Base-by-base conservation (phyloP, 1,139 yeast genomes). In the Diutina ranongensis region DNA sequence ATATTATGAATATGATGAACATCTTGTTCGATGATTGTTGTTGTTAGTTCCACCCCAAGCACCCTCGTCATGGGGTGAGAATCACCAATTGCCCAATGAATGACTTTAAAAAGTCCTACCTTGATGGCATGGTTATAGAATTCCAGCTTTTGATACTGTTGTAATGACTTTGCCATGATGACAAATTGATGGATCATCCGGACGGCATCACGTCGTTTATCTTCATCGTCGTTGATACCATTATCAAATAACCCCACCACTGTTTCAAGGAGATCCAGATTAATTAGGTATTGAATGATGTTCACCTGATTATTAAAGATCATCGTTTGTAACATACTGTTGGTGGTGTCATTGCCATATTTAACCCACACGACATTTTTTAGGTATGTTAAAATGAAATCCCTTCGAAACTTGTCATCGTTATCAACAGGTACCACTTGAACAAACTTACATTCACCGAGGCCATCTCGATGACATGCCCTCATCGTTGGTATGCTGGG, bases 341-440 rank as follows among this genome's bases (percentile, higher is more conserved):
- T 76, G 3, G 92, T 74, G 45, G 81, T 76, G 56, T 92, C 97
- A 59, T 92, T 97, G 45, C 89, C 61, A 45, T 82, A 67, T 47
- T 95, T 68, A 2, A 92, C 92, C 34, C 89, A 63, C 1, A 84
- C 94, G 27, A 86, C 94, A 60, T 92, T 97, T 58, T 84, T 84
- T 47, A 92, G 64, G 57, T 84, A 86, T 55, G 82, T 89, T 48
- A 88, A 67, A 50, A 84, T 72, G 57, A 82, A 86, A 42, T 94
- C 88, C 55, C 78, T 78, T 51, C 79, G 78, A 52, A 89, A 83
- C 45, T 83, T 46, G 48, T 8, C 54, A 53, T 47, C 44, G 10
- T 38, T 38, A 4, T 38, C 32, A 7, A 38, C 32, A 12, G 42
- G 42, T 21, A 49, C 64, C 3, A 89, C 84, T 53, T 83, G 81